These are phyloP conservation scores for Verticillium albo-atrum DNA, from an alignment of 2,329 filamentous ascomycete genomes.

Conservation along the genomic window DNA sequence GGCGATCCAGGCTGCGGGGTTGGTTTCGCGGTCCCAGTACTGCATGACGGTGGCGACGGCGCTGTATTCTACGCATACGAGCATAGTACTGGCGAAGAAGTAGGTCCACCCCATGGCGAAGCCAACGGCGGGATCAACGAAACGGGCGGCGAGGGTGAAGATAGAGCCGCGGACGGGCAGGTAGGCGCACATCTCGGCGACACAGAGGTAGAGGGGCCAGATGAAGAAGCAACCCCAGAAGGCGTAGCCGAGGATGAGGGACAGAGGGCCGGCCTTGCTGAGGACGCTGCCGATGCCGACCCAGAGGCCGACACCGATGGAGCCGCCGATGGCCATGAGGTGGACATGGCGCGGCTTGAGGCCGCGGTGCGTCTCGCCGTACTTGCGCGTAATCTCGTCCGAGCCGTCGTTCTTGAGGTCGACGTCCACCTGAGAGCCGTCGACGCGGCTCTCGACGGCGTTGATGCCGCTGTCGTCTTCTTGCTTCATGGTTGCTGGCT, in stretches of 20 bases:
- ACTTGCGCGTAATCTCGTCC: conserved; percentile 7
- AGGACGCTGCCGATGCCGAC: conserved; percentile 39
- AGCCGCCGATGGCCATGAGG: conserved; percentile 44
- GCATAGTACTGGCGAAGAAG: conserved; percentile 38
- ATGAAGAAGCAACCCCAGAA: conserved; percentile 39
- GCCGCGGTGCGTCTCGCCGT: conserved; percentile 27
- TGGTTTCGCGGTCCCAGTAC: conserved; percentile 36
- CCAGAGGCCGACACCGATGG: conserved; percentile 41
- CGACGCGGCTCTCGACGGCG: background rate
- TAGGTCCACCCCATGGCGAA: conserved; percentile 49
- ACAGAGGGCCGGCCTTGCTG: conserved; percentile 35
- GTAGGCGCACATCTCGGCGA: conserved; percentile 55
- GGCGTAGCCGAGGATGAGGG: conserved; percentile 37
- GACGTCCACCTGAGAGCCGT: background rate
- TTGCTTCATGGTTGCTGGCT: background rate
- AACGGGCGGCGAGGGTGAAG: conserved; percentile 50
- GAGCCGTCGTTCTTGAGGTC: background rate
- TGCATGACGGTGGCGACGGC: conserved; percentile 40
- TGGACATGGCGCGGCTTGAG: conserved; percentile 38
- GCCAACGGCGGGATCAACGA: conserved; percentile 52
- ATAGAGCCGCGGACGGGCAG: conserved; percentile 50
- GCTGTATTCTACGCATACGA: conserved; percentile 39
- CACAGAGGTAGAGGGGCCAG: conserved; percentile 31
- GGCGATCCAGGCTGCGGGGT: conserved; percentile 44
- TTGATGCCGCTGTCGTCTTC: background rate